Evolutionary conservation across 2,329 filamentous ascomycete genomes (phyloP).

Genomic region (Dissoconium aciculare): DNA sequence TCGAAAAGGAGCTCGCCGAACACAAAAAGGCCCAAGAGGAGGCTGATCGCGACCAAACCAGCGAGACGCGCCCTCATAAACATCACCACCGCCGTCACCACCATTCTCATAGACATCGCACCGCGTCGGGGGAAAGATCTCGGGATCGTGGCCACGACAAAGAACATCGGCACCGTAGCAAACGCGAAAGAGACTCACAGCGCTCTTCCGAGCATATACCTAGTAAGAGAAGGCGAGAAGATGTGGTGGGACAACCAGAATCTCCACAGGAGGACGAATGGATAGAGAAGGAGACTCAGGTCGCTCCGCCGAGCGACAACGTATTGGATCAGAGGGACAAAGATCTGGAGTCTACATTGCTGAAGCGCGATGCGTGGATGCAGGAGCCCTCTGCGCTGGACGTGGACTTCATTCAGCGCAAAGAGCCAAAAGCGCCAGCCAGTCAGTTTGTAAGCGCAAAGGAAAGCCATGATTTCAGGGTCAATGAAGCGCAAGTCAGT

Average conservation of each 20-base stretch:
- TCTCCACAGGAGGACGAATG: constrained; percentile 25
- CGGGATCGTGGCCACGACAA: constrained; percentile 30
- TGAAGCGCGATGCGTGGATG: constrained; percentile 87
- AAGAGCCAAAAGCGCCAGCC: constrained; percentile 35
- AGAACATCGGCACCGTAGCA: background rate
- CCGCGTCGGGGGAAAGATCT: constrained; percentile 27
- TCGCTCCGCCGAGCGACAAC: constrained; percentile 28
- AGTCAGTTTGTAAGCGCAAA: constrained; percentile 33
- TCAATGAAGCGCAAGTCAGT: constrained; percentile 75
- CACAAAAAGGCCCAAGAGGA: constrained; percentile 55
- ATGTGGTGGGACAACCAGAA: too few relatives aligned
- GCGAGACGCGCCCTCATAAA: constrained; percentile 23
- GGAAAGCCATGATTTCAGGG: constrained; percentile 50
- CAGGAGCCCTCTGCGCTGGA: constrained; percentile 67
- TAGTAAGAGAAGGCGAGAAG: too few relatives aligned
- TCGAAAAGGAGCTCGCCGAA: constrained; percentile 60
- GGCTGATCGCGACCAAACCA: constrained; percentile 32
- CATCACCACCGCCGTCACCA: constrained; percentile 24
- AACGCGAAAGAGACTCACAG: too few relatives aligned
- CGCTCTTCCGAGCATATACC: too few relatives aligned
- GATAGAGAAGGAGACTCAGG: constrained; percentile 31
- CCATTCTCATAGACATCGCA: constrained; percentile 29
- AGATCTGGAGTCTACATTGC: constrained; percentile 23
- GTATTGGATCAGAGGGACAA: constrained; percentile 30
- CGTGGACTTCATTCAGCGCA: constrained; percentile 62